Percentiles rank a stretch among this genome's conserved stretches.
Evolutionary conservation across 306 rosid species (phyloP).

Genomic region (Clitoria ternatea): DNA sequence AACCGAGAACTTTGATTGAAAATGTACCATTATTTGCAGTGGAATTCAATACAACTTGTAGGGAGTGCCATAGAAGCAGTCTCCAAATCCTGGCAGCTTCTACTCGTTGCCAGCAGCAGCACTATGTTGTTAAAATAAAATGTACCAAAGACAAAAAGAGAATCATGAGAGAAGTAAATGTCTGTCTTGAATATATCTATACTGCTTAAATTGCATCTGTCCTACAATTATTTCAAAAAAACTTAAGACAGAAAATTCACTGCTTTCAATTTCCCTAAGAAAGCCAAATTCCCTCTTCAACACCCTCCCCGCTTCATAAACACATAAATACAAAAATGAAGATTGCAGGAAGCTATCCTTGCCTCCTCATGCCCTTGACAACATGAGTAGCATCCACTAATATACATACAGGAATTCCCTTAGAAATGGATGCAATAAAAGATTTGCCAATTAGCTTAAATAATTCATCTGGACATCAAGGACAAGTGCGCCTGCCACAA

Average conservation of each 20-base stretch:
- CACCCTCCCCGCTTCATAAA: conserved; percentile 9
- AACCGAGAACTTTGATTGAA: not conserved
- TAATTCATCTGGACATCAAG: conserved; percentile 23
- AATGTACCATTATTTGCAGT: conserved; percentile 25
- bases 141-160: not conserved
- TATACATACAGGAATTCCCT: conserved; percentile 48
- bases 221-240: conserved; percentile 38
- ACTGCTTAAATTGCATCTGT: conserved; percentile 19
- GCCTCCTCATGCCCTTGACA: conserved; percentile 32
- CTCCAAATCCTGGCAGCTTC: conserved; percentile 11
- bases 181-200: not conserved
- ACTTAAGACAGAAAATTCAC: conserved; percentile 10
- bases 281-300: conserved; percentile 21
- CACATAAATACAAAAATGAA: conserved; percentile 26
- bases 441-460: conserved; percentile 14
- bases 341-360: conserved; percentile 24
- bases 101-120: not conserved
- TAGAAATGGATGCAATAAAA: conserved; percentile 22
- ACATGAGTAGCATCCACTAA: conserved; percentile 36
- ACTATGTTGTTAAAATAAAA: not conserved
- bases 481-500: conserved; percentile 35
- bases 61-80: conserved; percentile 20
- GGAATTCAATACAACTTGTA: conserved; percentile 18
- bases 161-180: not conserved
- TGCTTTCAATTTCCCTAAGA: conserved; percentile 19